Conservation (phyloP, 768 basidiomycete species). For the Mycena sanguinolenta region DNA sequence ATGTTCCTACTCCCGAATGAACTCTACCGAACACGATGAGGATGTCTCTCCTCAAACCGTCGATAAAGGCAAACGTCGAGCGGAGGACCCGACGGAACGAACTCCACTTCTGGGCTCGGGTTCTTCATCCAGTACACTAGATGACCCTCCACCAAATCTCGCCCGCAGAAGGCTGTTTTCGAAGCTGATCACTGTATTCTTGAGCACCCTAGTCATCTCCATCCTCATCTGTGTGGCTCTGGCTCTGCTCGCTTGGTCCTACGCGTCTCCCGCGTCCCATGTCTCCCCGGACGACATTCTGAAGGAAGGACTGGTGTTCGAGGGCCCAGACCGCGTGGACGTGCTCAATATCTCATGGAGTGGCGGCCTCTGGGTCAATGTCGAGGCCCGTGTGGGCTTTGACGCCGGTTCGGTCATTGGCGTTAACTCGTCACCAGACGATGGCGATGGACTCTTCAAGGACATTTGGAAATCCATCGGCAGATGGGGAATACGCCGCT, state of each 20-base stretch:
- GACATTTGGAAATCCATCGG: slow-evolving; percentile 76
- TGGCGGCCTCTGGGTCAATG: slow-evolving; percentile 70
- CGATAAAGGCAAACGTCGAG: slow-evolving; percentile 72
- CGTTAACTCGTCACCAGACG: slow-evolving; percentile 62
- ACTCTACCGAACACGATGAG: slow-evolving; percentile 32
- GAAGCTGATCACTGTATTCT: slow-evolving; percentile 64
- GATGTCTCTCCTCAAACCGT: slow-evolving; percentile 31
- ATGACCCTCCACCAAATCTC: slow-evolving; percentile 38
- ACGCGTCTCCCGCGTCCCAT: slow-evolving; percentile 67
- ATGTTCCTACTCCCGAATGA: slow-evolving; percentile 29
- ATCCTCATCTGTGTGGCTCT: slow-evolving; percentile 59
- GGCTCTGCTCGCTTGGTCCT: slow-evolving; percentile 73
- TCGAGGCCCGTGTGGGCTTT: slow-evolving; percentile 73
- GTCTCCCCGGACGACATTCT: slow-evolving; percentile 72
- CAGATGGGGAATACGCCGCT: slow-evolving; percentile 70
- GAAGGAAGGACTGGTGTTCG: slow-evolving; percentile 64
- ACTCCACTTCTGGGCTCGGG: slow-evolving; percentile 70
- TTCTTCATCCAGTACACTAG: slow-evolving; percentile 51
- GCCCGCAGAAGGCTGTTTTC: slow-evolving; percentile 51
- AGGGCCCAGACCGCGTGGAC: slow-evolving; percentile 72
- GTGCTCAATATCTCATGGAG: slow-evolving; percentile 71
- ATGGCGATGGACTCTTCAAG: slow-evolving; percentile 59
- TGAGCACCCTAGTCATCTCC: slow-evolving; percentile 66
- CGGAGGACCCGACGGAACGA: slow-evolving; percentile 58
- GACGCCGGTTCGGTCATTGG: slow-evolving; percentile 75